phyloP scores from a whole-genome alignment of 2,329 filamentous ascomycete genomes.

The Epichloe elymi region DNA sequence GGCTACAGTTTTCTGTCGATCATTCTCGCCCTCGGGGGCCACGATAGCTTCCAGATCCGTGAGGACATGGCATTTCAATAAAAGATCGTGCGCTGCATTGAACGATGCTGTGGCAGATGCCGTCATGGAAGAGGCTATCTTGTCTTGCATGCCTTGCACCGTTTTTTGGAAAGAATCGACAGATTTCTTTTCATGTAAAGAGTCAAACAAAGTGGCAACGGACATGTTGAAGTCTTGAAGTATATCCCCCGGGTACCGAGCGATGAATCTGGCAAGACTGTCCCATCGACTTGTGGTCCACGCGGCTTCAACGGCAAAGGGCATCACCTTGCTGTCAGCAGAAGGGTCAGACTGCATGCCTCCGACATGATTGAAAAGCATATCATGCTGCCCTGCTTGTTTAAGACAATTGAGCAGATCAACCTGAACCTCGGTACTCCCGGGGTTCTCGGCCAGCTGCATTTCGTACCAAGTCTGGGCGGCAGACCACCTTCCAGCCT shows the following conservation, averaged over 20 bases:
- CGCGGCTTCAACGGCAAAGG: slow-evolving; percentile 79
- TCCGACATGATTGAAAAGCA: slow-evolving; percentile 75
- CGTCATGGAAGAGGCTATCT: slow-evolving; percentile 62
- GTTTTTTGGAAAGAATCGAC: slow-evolving; percentile 39
- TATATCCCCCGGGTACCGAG: slow-evolving; percentile 32
- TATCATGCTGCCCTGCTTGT: slow-evolving; percentile 90
- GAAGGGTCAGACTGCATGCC: slow-evolving; percentile 46
- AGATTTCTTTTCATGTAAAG: slow-evolving; percentile 40
- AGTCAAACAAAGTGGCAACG: slow-evolving; percentile 47
- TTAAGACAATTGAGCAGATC: slow-evolving; percentile 80
- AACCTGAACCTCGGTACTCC: slow-evolving; percentile 64
- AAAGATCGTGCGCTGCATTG: slow-evolving; percentile 69
- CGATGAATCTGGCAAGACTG: slow-evolving; percentile 55
- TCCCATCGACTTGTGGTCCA: slow-evolving; percentile 83
- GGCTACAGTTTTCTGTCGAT: slow-evolving; percentile 19
- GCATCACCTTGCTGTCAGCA: slow-evolving; percentile 51
- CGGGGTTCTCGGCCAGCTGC: slow-evolving; percentile 65
- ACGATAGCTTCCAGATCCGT: slow-evolving; percentile 75
- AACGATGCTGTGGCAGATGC: slow-evolving; percentile 67
- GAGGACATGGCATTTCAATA: slow-evolving; percentile 76
- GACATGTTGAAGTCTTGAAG: slow-evolving; percentile 65
- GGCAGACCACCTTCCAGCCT: slow-evolving; percentile 84
- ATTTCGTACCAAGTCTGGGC: slow-evolving; percentile 98
- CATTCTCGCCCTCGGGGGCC: slow-evolving; percentile 30
- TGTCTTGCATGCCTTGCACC: slow-evolving; percentile 53